Base-by-base conservation (phyloP, 169 alveolate genomes). In the Eimeria praecox region DNA sequence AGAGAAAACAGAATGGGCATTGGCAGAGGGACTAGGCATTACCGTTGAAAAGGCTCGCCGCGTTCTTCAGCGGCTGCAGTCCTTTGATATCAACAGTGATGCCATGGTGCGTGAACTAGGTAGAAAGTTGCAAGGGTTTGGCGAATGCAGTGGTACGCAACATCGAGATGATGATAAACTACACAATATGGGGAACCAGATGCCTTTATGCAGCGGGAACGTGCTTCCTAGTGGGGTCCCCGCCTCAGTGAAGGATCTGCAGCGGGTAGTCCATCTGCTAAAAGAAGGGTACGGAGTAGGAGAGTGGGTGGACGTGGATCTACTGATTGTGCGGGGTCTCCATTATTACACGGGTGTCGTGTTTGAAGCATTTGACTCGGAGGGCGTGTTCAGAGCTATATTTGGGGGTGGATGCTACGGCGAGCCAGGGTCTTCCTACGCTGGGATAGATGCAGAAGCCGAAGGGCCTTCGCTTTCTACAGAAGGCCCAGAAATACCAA, bases 291-390 rank as follows among this genome's bases (percentile, higher is more conserved):
- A 87, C 83, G 66, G 64, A 42, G 42, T 59, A 42, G 82, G 62
- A 71, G 93, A 87, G 42, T 93, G 96, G 96, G 88, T 93, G 20
- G 75, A 46, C 54, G 62, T 88, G 80, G 94, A 93, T 38, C 89
- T 64, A 42, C 94, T 83, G 95, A 96, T 80, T 86, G 97, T 96
- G 42, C 95, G 97, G 38, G 97, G 97, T n/a, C 94, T 96, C 35
- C 95, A 95, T 80, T 96, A 96, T 82, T 96, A 96, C 95, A 71
- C 96, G 85, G 97, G 97, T 10, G 78, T 94, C 33, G 97, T 96
- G 12, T 96, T 95, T 54, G 97, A 96, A 78, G 97, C 96, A 18
- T 94, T 94, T 90, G 97, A 96, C n/a, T 94, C 97, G 14, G 97
- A 96, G 40, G 95, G 96, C n/a, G 92, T 92, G 78, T 96, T 90